These are phyloP conservation scores for Artemisia tridentata DNA, from an alignment of 129 eudicot genomes.

Conservation along the genomic window DNA sequence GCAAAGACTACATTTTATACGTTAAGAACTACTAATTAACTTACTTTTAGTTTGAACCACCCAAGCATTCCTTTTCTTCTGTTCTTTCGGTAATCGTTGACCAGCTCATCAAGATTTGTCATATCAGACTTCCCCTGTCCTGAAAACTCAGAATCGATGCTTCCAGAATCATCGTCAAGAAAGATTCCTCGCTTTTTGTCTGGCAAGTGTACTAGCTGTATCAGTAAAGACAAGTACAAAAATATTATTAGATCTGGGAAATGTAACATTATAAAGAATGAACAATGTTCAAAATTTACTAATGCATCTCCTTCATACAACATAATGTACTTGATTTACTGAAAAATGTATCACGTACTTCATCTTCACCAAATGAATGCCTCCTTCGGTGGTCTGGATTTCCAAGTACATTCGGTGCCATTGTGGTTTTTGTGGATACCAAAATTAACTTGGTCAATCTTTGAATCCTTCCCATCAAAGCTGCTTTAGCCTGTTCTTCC, in stretches of 20 bases:
- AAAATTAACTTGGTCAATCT: constrained; percentile 74
- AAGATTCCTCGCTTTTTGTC: constrained; percentile 69
- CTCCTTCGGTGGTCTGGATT: constrained; percentile 56
- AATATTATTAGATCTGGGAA: neutral
- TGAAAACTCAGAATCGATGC: constrained; percentile 59
- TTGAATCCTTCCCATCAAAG: constrained; percentile 88
- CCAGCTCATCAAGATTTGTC: constrained; percentile 64
- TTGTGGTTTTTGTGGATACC: constrained; percentile 72
- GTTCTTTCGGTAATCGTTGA: constrained; percentile 62
- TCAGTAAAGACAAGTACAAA: constrained; percentile 15
- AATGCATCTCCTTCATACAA: neutral
- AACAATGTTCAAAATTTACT: neutral
- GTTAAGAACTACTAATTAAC: neutral
- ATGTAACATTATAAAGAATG: constrained; percentile 5
- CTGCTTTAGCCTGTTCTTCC: constrained; percentile 91
- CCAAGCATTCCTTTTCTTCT: constrained; percentile 75
- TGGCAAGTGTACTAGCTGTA: constrained; percentile 80
- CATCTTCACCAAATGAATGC: constrained; percentile 89
- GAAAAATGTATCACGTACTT: constrained; percentile 37
- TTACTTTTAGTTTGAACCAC: constrained; percentile 81
- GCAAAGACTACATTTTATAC: neutral
- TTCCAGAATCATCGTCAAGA: constrained; percentile 66
- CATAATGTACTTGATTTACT: neutral
- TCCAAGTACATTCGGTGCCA: constrained; percentile 44
- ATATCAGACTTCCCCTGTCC: constrained; percentile 50